A percentile compares a stretch with the other conserved stretches of the same genome.
Evolutionary conservation across 495 filamentous ascomycete genomes (phyloP).

Genomic region (Amphirosellinia nigrospora): DNA sequence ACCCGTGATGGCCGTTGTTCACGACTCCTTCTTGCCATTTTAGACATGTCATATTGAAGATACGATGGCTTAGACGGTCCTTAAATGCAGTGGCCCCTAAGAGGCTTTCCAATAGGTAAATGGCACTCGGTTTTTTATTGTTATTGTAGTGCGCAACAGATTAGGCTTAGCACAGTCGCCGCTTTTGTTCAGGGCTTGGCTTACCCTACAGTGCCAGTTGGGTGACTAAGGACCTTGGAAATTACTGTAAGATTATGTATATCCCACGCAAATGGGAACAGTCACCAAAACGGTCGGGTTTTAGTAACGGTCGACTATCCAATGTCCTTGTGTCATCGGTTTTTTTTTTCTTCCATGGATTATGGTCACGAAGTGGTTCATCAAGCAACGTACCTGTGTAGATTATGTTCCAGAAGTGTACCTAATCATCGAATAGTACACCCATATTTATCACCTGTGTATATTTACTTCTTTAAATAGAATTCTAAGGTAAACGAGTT

Average conservation of each 20-base stretch:
- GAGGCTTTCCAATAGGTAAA: constrained; percentile 5
- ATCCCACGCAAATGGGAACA: neutral
- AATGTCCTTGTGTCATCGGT: neutral
- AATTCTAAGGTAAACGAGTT: neutral
- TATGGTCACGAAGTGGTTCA: neutral
- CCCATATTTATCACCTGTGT: neutral
- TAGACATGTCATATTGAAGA: constrained; percentile 17
- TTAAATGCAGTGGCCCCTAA: neutral
- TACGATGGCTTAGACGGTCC: neutral
- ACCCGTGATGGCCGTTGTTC: constrained; percentile 11
- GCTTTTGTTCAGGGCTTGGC: neutral
- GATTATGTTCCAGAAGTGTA: neutral
- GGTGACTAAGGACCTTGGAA: neutral
- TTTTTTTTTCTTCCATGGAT: neutral
- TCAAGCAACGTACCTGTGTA: neutral
- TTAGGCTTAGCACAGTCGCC: constrained; percentile 1
- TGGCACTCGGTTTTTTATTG: neutral
- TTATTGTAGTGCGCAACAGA: neutral
- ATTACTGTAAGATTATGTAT: constrained; percentile 1
- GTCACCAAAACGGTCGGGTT: neutral
- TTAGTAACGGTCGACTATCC: neutral
- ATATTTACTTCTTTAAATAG: neutral
- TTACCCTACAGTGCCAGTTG: neutral
- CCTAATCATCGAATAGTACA: too few species aligned
- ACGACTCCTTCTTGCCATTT: neutral